Conservation (phyloP, 2,329 filamentous ascomycete species). For the Xylariaceae sp. region DNA sequence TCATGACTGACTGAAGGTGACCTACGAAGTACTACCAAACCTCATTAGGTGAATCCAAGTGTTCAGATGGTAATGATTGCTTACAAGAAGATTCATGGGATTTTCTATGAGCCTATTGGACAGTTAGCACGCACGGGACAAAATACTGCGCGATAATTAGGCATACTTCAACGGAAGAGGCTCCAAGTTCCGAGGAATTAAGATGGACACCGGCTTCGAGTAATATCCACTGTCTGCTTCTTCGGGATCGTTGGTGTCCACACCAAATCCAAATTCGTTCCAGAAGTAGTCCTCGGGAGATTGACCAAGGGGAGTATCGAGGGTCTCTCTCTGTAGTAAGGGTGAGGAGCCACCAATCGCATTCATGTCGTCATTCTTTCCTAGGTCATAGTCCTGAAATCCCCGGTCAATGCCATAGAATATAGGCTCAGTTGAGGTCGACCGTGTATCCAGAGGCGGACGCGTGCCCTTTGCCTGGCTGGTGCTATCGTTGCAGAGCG, state of each 20-base stretch:
- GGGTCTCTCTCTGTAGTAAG: constrained; percentile 37
- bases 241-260: constrained; percentile 56
- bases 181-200: constrained; percentile 55
- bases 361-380: constrained; percentile 72
- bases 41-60: constrained; percentile 31
- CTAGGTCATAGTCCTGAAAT: constrained; percentile 71
- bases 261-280: constrained; percentile 56
- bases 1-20: constrained; percentile 9
- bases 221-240: constrained; percentile 73
- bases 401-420: constrained; percentile 77
- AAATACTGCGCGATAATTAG: neutral
- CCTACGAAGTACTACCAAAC: constrained; percentile 55
- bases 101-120: constrained; percentile 69
- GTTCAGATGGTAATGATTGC: constrained; percentile 26
- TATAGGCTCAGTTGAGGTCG: constrained; percentile 46
- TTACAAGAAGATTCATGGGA: constrained; percentile 76
- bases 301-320: constrained; percentile 42
- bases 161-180: constrained; percentile 54
- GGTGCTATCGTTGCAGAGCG: constrained; percentile 32
- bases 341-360: constrained; percentile 61
- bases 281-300: constrained; percentile 44
- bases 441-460: constrained; percentile 36
- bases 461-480: constrained; percentile 35
- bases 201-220: constrained; percentile 69
- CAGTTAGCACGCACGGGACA: constrained; percentile 18